These are phyloP conservation scores for Clonostachys sp. DNA, from an alignment of 2,329 filamentous ascomycete genomes.

Conservation along the genomic window DNA sequence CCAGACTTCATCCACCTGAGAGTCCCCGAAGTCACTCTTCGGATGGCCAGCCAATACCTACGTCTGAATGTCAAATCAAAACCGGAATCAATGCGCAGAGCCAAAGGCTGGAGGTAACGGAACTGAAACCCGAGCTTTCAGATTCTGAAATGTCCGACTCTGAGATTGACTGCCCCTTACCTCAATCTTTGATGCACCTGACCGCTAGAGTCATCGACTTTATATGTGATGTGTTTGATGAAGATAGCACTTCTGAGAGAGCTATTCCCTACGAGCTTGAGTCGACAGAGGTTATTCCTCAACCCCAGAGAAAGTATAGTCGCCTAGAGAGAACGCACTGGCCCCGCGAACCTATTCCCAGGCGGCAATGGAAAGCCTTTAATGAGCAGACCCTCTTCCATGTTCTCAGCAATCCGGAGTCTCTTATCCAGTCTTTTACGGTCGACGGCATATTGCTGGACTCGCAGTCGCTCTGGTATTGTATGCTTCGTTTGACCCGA, in stretches of 20 bases:
- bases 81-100: neutral
- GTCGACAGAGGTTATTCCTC: slow-evolving; percentile 2
- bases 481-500: slow-evolving; percentile 55
- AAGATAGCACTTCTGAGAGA: slow-evolving; percentile 48
- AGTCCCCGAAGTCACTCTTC: too few species aligned
- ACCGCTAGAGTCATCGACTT: slow-evolving; percentile 54
- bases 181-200: slow-evolving; percentile 52
- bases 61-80: neutral
- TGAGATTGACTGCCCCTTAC: slow-evolving; percentile 25
- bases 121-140: too few species aligned
- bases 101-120: neutral
- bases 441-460: slow-evolving; percentile 47
- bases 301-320: slow-evolving; percentile 1
- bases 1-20: too few species aligned
- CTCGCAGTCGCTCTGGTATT: slow-evolving; percentile 59
- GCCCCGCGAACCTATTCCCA: neutral
- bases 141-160: too few species aligned
- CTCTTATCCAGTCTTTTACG: slow-evolving; percentile 53
- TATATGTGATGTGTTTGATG: slow-evolving; percentile 54
- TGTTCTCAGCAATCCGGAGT: slow-evolving; percentile 53
- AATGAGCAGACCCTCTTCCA: slow-evolving; percentile 62
- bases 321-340: neutral
- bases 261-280: slow-evolving; percentile 28
- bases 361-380: slow-evolving; percentile 48
- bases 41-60: slow-evolving; percentile 9